phyloP scores from a whole-genome alignment of 2,329 filamentous ascomycete species.

The Fusarium sambucinum region DNA sequence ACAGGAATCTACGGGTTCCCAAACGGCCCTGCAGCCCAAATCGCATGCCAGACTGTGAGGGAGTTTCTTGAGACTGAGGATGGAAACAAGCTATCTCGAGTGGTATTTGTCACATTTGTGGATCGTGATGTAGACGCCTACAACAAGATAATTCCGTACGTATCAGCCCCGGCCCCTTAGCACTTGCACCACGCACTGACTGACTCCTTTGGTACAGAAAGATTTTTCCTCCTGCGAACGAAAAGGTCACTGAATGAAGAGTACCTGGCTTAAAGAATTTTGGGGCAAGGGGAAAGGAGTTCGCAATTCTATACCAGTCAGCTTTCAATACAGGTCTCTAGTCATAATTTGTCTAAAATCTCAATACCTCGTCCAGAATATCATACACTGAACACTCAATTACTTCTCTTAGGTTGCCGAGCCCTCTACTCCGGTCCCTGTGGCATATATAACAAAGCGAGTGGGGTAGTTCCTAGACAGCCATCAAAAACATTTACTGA shows the following conservation, averaged over 20 bases:
- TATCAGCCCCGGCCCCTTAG: conserved; percentile 1
- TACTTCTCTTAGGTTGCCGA: background rate
- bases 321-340: too few species aligned
- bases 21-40: conserved; percentile 75
- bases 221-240: conserved; percentile 43
- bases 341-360: background rate
- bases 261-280: conserved; percentile 16
- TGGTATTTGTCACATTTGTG: conserved; percentile 89
- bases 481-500: too few species aligned
- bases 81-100: conserved; percentile 70
- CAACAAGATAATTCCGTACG: conserved; percentile 75
- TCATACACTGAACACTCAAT: background rate
- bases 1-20: conserved; percentile 94
- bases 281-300: background rate
- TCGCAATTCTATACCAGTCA: background rate
- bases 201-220: conserved; percentile 29
- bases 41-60: conserved; percentile 72
- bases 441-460: background rate
- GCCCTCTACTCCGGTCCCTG: background rate
- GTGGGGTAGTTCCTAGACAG: background rate
- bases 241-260: background rate
- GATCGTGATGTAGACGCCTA: conserved; percentile 83
- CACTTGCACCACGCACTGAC: background rate
- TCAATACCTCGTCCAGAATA: background rate
- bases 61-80: conserved; percentile 64